Percentiles rank a stretch among this genome's conserved stretches.
Conservation (phyloP, 768 basidiomycete genomes). For the Clavaria fumosa region DNA sequence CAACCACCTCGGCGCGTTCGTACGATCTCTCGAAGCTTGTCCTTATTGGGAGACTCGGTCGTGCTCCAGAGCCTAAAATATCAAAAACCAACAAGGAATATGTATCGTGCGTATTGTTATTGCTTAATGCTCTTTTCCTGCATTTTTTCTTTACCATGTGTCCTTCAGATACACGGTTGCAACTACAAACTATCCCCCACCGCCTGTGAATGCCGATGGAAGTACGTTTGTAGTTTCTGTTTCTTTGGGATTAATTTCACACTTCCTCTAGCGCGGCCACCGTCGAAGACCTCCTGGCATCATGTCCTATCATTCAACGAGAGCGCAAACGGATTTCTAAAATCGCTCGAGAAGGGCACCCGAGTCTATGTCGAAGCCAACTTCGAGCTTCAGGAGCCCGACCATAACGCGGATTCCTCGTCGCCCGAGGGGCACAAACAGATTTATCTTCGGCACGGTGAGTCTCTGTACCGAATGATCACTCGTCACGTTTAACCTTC, state of each 20-base stretch:
- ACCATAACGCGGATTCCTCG: constrained; percentile 44
- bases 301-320: constrained; percentile 60
- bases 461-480: constrained; percentile 10
- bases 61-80: constrained; percentile 50
- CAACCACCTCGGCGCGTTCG: constrained; percentile 36
- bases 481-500: neutral
- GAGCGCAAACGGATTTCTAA: constrained; percentile 43
- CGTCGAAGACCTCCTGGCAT: constrained; percentile 55
- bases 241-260: neutral
- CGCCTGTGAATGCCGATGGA: constrained; percentile 43
- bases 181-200: constrained; percentile 46
- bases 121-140: neutral
- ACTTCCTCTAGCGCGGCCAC: constrained; percentile 30
- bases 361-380: constrained; percentile 71
- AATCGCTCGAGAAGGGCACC: constrained; percentile 49
- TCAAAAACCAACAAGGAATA: constrained; percentile 71
- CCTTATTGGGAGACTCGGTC: constrained; percentile 60
- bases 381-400: constrained; percentile 64
- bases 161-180: constrained; percentile 56
- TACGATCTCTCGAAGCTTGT: constrained; percentile 60
- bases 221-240: constrained; percentile 25
- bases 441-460: constrained; percentile 72
- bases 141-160: neutral
- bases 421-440: constrained; percentile 64
- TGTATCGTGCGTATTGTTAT: constrained; percentile 36